Conservation (phyloP, 352 stramenopile genomes). For the Bremia lactucae region DNA sequence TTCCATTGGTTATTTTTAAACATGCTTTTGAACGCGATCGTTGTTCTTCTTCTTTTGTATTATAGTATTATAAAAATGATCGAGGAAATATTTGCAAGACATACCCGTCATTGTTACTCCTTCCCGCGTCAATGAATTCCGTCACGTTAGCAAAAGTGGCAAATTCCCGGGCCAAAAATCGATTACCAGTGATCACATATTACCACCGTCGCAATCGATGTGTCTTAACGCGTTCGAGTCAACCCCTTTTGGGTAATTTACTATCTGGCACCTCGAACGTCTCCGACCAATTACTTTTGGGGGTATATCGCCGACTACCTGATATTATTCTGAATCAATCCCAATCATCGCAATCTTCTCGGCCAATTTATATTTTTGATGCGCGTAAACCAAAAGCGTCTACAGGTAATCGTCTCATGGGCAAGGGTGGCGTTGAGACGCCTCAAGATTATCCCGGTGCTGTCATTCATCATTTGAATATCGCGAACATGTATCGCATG, state of each 20-base stretch:
- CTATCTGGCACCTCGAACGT: slow-evolving; percentile 60
- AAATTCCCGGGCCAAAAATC: slow-evolving; percentile 78
- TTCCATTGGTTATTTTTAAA: background rate
- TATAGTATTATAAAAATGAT: slow-evolving; percentile 69
- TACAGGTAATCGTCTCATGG: slow-evolving; percentile 84
- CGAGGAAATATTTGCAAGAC: slow-evolving; percentile 71
- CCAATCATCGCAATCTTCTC: slow-evolving; percentile 42
- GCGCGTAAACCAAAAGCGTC: slow-evolving; percentile 83
- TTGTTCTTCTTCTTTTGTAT: slow-evolving; percentile 1
- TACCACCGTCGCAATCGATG: slow-evolving; percentile 67
- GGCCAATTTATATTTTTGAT: slow-evolving; percentile 86
- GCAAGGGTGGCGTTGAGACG: slow-evolving; percentile 86
- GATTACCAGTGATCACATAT: slow-evolving; percentile 81
- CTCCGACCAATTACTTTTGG: slow-evolving; percentile 65
- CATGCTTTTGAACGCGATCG: background rate
- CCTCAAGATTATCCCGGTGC: slow-evolving; percentile 71
- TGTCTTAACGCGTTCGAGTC: slow-evolving; percentile 71
- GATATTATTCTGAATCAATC: slow-evolving; percentile 77
- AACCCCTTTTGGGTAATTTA: slow-evolving; percentile 69
- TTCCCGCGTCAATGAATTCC: slow-evolving; percentile 62
- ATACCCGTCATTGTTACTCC: slow-evolving; percentile 73
- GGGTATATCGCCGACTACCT: slow-evolving; percentile 62
- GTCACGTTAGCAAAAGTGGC: slow-evolving; percentile 58
- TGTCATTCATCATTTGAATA: slow-evolving; percentile 79
- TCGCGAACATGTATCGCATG: slow-evolving; percentile 91